These are phyloP conservation scores for Nemania bipapillata DNA, from an alignment of 2,329 filamentous ascomycete genomes.

Conservation along the genomic window DNA sequence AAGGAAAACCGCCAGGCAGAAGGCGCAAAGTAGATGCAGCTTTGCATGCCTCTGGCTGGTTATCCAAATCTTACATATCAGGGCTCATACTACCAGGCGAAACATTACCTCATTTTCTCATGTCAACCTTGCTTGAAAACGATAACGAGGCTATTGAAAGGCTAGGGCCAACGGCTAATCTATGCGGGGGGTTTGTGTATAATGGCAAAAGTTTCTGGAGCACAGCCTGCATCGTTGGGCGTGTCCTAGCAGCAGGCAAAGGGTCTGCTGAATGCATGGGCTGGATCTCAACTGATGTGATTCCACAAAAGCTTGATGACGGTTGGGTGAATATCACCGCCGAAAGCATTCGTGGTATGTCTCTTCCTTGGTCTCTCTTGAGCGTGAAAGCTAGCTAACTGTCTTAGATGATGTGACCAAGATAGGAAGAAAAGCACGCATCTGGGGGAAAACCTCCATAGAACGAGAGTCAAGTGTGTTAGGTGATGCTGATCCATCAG, in stretches of 20 bases:
- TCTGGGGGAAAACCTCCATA: slow-evolving; percentile 69
- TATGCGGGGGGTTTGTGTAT: slow-evolving; percentile 74
- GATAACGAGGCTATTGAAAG: slow-evolving; percentile 68
- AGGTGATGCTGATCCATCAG: slow-evolving; percentile 65
- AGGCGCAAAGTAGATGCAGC: slow-evolving; percentile 67
- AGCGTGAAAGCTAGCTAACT: slow-evolving; percentile 40
- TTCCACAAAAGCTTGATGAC: slow-evolving; percentile 62
- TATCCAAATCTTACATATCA: slow-evolving; percentile 74
- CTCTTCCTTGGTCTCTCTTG: slow-evolving; percentile 15
- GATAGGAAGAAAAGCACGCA: slow-evolving; percentile 65
- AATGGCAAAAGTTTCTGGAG: slow-evolving; percentile 75
- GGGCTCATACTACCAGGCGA: slow-evolving; percentile 74
- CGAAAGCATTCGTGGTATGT: slow-evolving; percentile 62
- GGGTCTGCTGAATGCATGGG: slow-evolving; percentile 74
- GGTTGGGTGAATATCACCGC: slow-evolving; percentile 70
- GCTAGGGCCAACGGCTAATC: slow-evolving; percentile 69
- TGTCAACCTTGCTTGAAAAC: slow-evolving; percentile 73
- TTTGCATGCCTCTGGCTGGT: slow-evolving; percentile 70
- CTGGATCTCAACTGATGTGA: slow-evolving; percentile 71
- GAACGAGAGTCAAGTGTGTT: slow-evolving; percentile 70
- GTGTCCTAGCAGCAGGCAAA: slow-evolving; percentile 70
- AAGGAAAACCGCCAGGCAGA: slow-evolving; percentile 55
- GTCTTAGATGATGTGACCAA: slow-evolving; percentile 60
- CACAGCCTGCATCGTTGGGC: slow-evolving; percentile 71
- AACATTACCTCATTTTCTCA: slow-evolving; percentile 70